phyloP scores from a whole-genome alignment of 129 eudicot genomes.

The Chrysanthemum makinoi region DNA sequence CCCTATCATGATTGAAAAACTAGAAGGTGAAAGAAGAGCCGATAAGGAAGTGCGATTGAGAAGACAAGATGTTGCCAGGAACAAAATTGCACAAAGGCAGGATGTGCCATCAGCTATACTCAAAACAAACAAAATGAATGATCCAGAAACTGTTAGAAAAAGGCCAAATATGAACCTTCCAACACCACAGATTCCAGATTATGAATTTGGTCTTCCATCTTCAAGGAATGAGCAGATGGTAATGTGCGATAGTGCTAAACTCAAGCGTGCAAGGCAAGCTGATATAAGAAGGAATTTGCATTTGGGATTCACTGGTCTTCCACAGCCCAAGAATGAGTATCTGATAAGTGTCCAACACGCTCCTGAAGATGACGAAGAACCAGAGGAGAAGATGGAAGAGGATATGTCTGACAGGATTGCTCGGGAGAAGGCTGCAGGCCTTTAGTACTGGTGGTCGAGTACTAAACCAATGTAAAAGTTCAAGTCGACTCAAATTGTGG shows the following conservation, averaged over 20 bases:
- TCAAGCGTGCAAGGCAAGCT: slow-evolving; percentile 58
- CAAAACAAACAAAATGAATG: neutral
- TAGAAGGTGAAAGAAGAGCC: slow-evolving; percentile 89
- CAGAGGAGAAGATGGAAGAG: slow-evolving; percentile 90
- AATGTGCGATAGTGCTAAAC: slow-evolving; percentile 63
- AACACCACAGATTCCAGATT: slow-evolving; percentile 90
- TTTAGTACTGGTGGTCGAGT: too few species aligned
- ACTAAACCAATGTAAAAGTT: too few species aligned
- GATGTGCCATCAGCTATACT: slow-evolving; percentile 18
- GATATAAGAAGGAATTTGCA: slow-evolving; percentile 66
- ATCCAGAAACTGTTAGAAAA: slow-evolving; percentile 3
- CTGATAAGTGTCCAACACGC: slow-evolving; percentile 62
- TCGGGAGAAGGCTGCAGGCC: slow-evolving; percentile 67
- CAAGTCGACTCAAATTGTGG: too few species aligned
- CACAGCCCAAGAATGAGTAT: slow-evolving; percentile 96
- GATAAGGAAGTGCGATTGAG: slow-evolving; percentile 85
- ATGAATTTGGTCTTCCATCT: slow-evolving; percentile 49
- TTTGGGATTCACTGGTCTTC: slow-evolving; percentile 71
- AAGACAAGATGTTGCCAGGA: slow-evolving; percentile 85
- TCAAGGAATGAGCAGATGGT: slow-evolving; percentile 65
- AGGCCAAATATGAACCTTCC: slow-evolving; percentile 30
- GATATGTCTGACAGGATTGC: slow-evolving; percentile 96
- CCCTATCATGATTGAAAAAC: slow-evolving; percentile 87
- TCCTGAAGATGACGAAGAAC: slow-evolving; percentile 82
- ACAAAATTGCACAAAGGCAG: slow-evolving; percentile 90